Conservation (phyloP, 2,329 filamentous ascomycete species). For the Fusarium bactridioides region DNA sequence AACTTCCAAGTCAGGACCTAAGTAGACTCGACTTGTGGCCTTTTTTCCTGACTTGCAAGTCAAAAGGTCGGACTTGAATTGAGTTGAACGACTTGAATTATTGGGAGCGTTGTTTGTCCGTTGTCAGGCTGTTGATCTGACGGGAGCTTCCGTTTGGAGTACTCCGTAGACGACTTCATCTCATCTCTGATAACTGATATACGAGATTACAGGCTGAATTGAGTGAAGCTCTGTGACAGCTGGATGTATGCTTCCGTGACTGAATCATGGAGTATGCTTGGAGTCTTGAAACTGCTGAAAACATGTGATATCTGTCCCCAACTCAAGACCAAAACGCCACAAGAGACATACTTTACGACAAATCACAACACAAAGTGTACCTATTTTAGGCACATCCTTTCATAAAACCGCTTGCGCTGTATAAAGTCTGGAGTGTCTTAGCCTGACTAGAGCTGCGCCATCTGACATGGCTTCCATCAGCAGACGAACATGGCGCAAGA, state of each 20-base stretch:
- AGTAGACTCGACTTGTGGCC: too few species aligned
- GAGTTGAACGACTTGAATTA: too few species aligned
- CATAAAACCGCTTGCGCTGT: neutral
- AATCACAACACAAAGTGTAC: neutral
- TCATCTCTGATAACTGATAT: neutral
- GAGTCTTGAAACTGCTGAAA: neutral
- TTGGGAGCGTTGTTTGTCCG: neutral
- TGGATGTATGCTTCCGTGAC: neutral
- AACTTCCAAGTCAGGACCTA: too few species aligned
- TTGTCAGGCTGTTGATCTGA: slow-evolving; percentile 17
- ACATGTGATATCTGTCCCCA: neutral
- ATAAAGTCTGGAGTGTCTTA: neutral
- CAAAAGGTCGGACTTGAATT: too few species aligned
- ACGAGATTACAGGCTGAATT: neutral
- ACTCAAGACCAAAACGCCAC: neutral
- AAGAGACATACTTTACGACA: neutral
- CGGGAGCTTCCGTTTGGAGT: slow-evolving; percentile 27
- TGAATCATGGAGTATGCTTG: neutral
- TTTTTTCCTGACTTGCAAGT: too few species aligned
- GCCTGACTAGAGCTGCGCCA: slow-evolving; percentile 2
- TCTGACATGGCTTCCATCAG: neutral
- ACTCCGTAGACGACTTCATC: neutral
- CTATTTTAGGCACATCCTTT: neutral
- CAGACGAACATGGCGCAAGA: neutral
- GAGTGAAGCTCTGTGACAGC: neutral